Conservation (phyloP, 495 filamentous ascomycete species). For the Chaetomium fimeti region DNA sequence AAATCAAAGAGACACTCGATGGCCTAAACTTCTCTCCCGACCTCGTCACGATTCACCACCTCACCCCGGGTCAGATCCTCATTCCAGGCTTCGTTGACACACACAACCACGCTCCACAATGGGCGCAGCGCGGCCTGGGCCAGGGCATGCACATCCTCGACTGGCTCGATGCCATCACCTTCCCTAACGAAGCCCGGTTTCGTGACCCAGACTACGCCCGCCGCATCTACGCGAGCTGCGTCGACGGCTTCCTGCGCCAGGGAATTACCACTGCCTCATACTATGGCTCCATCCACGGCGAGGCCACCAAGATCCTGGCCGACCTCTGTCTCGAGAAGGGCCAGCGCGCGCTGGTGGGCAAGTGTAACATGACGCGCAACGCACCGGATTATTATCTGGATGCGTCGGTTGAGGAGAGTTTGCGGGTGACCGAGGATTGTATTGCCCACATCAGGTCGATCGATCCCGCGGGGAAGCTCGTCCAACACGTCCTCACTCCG, state of each 20-base stretch:
- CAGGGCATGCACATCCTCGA: conserved; percentile 58
- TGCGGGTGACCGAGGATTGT: conserved; percentile 53
- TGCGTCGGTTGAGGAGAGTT: conserved; percentile 45
- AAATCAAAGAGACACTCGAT: conserved; percentile 4
- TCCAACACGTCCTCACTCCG: conserved; percentile 61
- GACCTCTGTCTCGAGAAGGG: conserved; percentile 55
- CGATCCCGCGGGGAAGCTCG: conserved; percentile 44
- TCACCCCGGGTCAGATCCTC: conserved; percentile 53
- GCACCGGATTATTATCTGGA: conserved; percentile 61
- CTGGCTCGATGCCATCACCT: conserved; percentile 61
- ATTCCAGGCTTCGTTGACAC: conserved; percentile 64
- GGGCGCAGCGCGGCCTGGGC: conserved; percentile 59
- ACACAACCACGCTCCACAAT: conserved; percentile 66
- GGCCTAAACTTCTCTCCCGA: conserved; percentile 21
- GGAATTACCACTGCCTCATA: conserved; percentile 67
- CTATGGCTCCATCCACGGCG: conserved; percentile 59
- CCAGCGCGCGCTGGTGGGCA: conserved; percentile 65
- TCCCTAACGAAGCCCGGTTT: conserved; percentile 61
- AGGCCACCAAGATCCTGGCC: conserved; percentile 59
- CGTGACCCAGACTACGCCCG: conserved; percentile 52
- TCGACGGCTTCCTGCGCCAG: conserved; percentile 58
- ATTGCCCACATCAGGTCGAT: conserved; percentile 48
- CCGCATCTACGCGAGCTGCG: conserved; percentile 52
- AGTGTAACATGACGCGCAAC: conserved; percentile 64
- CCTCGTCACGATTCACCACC: conserved; percentile 36